These are phyloP conservation scores for Xylaria intraflava DNA, from an alignment of 495 filamentous ascomycete species.

Conservation along the genomic window DNA sequence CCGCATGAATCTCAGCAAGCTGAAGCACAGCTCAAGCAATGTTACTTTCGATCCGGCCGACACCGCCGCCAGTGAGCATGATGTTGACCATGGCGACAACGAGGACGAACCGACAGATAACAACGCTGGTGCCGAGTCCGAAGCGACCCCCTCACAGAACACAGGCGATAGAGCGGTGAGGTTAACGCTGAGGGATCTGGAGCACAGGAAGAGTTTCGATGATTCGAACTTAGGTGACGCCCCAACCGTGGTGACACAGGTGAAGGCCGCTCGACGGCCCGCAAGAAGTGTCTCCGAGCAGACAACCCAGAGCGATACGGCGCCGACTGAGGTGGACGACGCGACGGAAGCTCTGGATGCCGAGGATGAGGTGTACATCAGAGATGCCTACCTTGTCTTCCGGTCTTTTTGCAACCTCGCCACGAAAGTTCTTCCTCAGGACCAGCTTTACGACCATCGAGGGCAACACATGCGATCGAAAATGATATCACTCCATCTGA, in stretches of 20 bases:
- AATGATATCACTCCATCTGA: constrained; percentile 85
- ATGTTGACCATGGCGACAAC: constrained; percentile 19
- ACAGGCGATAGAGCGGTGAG: constrained; percentile 56
- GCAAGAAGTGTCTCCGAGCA: constrained; percentile 54
- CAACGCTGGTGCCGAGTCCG: constrained; percentile 40
- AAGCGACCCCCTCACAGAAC: constrained; percentile 46
- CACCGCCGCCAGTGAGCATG: constrained; percentile 29
- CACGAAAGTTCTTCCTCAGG: constrained; percentile 78
- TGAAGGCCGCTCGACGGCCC: constrained; percentile 50
- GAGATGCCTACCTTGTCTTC: constrained; percentile 95
- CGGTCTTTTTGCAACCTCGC: constrained; percentile 96
- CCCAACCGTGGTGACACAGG: constrained; percentile 85
- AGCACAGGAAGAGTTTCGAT: constrained; percentile 88
- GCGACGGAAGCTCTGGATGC: constrained; percentile 66
- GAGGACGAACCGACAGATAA: constrained; percentile 34
- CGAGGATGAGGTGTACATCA: constrained; percentile 92
- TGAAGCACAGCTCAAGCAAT: constrained; percentile 42
- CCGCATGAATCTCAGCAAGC: constrained; percentile 43
- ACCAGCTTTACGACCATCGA: constrained; percentile 87
- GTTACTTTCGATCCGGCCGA: constrained; percentile 38
- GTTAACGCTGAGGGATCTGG: constrained; percentile 91
- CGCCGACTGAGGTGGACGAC: constrained; percentile 34
- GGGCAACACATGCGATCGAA: constrained; percentile 97
- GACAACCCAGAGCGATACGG: constrained; percentile 42
- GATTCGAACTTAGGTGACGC: constrained; percentile 86